Evolutionary conservation across 805 yeast genomes (phyloP), one percentile per base, ranked within the genome.

Genomic region (Metschnikowia sp.): DNA sequence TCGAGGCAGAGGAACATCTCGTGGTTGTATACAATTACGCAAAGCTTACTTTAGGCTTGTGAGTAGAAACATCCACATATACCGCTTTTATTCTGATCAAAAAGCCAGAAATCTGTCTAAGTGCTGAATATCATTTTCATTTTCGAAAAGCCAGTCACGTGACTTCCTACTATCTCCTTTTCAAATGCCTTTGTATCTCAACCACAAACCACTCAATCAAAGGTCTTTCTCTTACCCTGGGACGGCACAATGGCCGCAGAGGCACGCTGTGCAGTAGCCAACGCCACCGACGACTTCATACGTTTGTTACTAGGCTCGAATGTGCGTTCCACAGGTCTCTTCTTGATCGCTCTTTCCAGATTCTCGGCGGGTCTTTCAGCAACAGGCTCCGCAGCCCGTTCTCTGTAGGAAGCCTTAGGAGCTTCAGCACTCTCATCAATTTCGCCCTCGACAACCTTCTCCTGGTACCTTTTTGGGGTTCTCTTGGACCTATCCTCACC

Each of bases 401-500:
- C 45, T 43, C 47, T 10, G 11, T 15, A 8, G 11, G 10, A 9
- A n/a, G n/a, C 34, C 9, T 44, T 41, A 30, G 33, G 43, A 58
- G 60, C 46, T 13, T 18, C 39, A 15, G 18, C 18, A 15, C 18
- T 15, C 10, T 33, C 35, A 6, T 12, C 50, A 52, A 40, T 36
- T 30, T 50, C 50, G 38, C 45, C 60, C 42, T 47, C 65, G 52
- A 40, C 61, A 40, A 30, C 60, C 36, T 44, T 58, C 44, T 54
- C 60, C 59, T 57, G 69, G 51, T 51, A 61, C 42, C 57, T 59
- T 56, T 62, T 72, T n/a, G 83, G 84, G 41, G 69, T 75, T 63
- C 88, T 76, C 69, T 87, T 84, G 37, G 95, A 84, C 69, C 99
- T 79, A 64, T 92, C 98, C 69, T 94, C 97, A 55, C 99, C 99